Base-by-base conservation (phyloP, 768 basidiomycete species). In the Lactifluus subvellereus region DNA sequence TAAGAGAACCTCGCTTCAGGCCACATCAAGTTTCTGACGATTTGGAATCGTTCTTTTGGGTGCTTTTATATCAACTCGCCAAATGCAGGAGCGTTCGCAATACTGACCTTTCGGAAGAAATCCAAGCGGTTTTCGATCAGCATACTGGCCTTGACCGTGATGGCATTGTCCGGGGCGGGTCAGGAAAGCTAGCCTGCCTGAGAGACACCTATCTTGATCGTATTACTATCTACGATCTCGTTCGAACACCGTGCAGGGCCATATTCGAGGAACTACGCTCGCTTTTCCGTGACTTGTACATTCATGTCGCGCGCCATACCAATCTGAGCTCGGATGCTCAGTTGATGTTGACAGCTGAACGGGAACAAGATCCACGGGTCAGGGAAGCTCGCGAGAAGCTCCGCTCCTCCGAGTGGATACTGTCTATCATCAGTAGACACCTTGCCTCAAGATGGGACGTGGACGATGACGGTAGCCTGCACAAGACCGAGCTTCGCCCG, bases 41-140 rank as follows among this genome's bases (percentile, higher is more conserved):
- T 22, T 51, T 68, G 5, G 67, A 68, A 37, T 64, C 67, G 1
- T 64, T 68, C 45, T 42, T 66, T n/a, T 58, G 65, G 49, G 67
- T 68, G 8, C 51, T 66, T 38, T 16, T 59, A n/a, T 59, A 59
- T n/a, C 4, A 30, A 16, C 22, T 59, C 7, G 22, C 32, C 4
- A 49, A 51, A 11, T 59, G 22, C 30, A 22, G 48, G 14, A 59
- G 30, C 13, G 5, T 9, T 40, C 13, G 20, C 3, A n/a, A 16
- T 0, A 3, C 22, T 8, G 16, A 57, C 13, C 32, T 57, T 3
- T 20, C 32, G n/a, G 7, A n/a, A 2, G 18, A 5, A 5, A 48
- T 57, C 33, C 56, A 32, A 37, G 10, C 7, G 6, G 45, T 57
- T 1, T 57, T 57, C 22, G 56, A 57, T 37, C 45, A 57, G 5